These are phyloP conservation scores for Rhizophagus clarus DNA, from an alignment of 192 early-diverging fungal genomes.

Conservation along the genomic window DNA sequence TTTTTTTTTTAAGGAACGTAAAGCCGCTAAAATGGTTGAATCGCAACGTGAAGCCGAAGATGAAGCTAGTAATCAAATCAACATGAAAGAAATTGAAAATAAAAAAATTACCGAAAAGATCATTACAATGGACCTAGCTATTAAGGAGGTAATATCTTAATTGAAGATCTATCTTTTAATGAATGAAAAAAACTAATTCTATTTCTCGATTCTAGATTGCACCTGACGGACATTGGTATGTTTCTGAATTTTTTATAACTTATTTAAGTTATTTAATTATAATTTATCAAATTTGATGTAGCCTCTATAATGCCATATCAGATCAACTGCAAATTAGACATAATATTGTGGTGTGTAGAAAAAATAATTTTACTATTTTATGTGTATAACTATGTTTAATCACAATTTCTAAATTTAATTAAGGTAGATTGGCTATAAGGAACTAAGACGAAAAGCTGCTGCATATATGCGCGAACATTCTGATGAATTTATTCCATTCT, in stretches of 20 bases:
- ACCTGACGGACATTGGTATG: conserved; percentile 91
- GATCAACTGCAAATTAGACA: conserved; percentile 73
- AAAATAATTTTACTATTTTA: background rate
- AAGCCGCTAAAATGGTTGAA: conserved; percentile 70
- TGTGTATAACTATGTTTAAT: background rate
- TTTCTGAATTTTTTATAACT: background rate
- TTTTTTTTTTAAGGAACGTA: conserved; percentile 54
- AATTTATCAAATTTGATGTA: conserved; percentile 29
- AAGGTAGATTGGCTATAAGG: conserved; percentile 50
- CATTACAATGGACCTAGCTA: conserved; percentile 53
- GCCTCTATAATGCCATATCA: conserved; percentile 86
- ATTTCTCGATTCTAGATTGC: conserved; percentile 51
- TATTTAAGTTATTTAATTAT: conserved; percentile 12
- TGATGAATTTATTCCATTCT: conserved; percentile 92
- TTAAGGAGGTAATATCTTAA: conserved; percentile 56
- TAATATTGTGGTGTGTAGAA: conserved; percentile 41
- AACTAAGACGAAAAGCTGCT: conserved; percentile 75
- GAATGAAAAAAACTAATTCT: background rate
- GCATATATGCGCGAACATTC: conserved; percentile 75
- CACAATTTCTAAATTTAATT: background rate
- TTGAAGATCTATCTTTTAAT: background rate
- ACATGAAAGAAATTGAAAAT: conserved; percentile 74
- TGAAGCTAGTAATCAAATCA: conserved; percentile 75
- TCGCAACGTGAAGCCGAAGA: conserved; percentile 71
- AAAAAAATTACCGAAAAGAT: conserved; percentile 66